Conservation (phyloP, 768 basidiomycete species). For the Aureoboletus auriporus region DNA sequence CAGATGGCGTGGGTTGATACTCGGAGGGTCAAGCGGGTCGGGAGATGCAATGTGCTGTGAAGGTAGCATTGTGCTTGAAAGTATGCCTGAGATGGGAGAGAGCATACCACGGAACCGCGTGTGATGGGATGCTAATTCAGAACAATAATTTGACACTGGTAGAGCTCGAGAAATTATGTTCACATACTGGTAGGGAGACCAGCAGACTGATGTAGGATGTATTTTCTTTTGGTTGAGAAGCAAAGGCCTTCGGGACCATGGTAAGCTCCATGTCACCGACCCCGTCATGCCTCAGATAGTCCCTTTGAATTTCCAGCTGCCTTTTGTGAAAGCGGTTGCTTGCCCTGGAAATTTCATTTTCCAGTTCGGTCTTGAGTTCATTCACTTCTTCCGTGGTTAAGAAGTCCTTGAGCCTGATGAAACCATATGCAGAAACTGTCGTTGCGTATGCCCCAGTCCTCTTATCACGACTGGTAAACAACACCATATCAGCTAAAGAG, state of each 20-base stretch:
- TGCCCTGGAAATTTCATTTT: constrained; percentile 2
- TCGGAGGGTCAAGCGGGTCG: constrained; percentile 9
- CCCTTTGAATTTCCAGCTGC: constrained; percentile 12
- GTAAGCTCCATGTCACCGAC: constrained; percentile 16
- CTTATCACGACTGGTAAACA: constrained; percentile 3
- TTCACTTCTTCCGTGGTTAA: constrained; percentile 6
- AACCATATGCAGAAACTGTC: constrained; percentile 12
- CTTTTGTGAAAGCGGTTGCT: constrained; percentile 7
- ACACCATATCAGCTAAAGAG: not conserved
- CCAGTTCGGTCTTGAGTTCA: constrained; percentile 11
- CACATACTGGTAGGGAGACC: constrained; percentile 9
- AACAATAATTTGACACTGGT: not conserved
- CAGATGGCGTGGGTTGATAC: constrained; percentile 12
- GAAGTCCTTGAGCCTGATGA: constrained; percentile 16
- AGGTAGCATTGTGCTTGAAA: not conserved
- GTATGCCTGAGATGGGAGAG: too few species aligned
- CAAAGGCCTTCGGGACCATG: constrained; percentile 15
- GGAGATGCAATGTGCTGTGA: constrained; percentile 14
- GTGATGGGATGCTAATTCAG: constrained; percentile 13
- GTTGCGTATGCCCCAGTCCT: constrained; percentile 16
- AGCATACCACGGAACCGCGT: constrained; percentile 14
- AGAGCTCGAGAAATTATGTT: not conserved
- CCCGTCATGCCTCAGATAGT: constrained; percentile 1
- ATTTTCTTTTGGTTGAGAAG: constrained; percentile 2
- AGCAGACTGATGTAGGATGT: constrained; percentile 11